A percentile compares a stretch with the other conserved stretches of the same genome.
Evolutionary conservation across 1,284 basidiomycete genomes (phyloP).

Genomic region (Cutaneotrichosporon sp.): DNA sequence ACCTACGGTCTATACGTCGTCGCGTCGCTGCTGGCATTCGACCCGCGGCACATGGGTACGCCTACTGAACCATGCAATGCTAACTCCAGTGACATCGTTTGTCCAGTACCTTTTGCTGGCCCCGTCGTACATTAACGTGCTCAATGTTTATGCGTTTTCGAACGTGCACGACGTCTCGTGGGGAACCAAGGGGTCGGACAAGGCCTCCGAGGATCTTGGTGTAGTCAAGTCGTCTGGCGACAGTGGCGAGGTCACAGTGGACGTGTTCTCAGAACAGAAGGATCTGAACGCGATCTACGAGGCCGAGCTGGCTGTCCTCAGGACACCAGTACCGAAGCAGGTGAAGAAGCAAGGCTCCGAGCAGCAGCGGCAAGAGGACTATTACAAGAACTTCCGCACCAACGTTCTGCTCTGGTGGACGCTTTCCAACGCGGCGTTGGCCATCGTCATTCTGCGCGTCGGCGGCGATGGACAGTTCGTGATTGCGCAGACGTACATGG

Average conservation of each 20-base stretch:
- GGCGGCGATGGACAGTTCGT: conserved; percentile 35
- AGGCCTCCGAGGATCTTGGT: conserved; percentile 75
- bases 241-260: conserved; percentile 69
- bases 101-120: conserved; percentile 70
- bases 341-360: conserved; percentile 56
- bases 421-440: conserved; percentile 74
- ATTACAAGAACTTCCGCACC: conserved; percentile 79
- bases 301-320: conserved; percentile 74
- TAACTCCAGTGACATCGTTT: conserved; percentile 46
- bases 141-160: conserved; percentile 72
- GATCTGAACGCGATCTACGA: conserved; percentile 85
- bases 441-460: conserved; percentile 60
- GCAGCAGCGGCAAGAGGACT: conserved; percentile 82
- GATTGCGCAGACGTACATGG: conserved; percentile 51
- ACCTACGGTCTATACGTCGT: conserved; percentile 83
- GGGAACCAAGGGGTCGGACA: conserved; percentile 91
- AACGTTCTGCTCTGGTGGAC: conserved; percentile 69
- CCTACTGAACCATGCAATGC: background rate
- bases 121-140: conserved; percentile 86
- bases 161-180: conserved; percentile 72
- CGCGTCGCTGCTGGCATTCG: conserved; percentile 73
- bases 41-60: conserved; percentile 42
- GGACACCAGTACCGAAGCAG: conserved; percentile 68
- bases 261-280: conserved; percentile 73
- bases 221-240: conserved; percentile 61